phyloP scores from a whole-genome alignment of 2,329 filamentous ascomycete species.

The Penicillium brasilianum region DNA sequence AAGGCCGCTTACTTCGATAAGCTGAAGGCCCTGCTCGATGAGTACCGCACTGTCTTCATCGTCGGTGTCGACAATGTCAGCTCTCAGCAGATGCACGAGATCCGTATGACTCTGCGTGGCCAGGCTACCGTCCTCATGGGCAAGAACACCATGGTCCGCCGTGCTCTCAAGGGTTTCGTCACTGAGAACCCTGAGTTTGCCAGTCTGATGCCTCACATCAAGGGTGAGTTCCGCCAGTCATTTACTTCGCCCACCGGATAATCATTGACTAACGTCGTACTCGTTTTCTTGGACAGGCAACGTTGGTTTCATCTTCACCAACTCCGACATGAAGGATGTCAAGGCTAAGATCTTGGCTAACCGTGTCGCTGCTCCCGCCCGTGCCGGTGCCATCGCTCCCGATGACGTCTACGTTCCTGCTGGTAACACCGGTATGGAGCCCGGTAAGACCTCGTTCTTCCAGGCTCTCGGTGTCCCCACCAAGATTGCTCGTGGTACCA shows the following conservation, averaged over 20 bases:
- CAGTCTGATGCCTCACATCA: conserved; percentile 93
- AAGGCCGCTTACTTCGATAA: conserved; percentile 99
- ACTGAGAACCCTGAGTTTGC: conserved; percentile 93
- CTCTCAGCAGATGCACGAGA: conserved; percentile 99
- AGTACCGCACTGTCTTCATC: conserved; percentile 98
- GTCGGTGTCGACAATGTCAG: conserved; percentile 99
- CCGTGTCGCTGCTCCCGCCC: conserved; percentile 95
- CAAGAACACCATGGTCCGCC: conserved; percentile 99
- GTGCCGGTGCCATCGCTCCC: conserved; percentile 96
- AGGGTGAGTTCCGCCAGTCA: conserved; percentile 58
- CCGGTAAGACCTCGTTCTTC: conserved; percentile 99
- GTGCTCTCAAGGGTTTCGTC: conserved; percentile 95
- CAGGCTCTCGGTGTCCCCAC: conserved; percentile 99
- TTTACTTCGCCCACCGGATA: not conserved
- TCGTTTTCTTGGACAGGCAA: conserved; percentile 64
- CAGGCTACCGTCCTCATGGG: conserved; percentile 98
- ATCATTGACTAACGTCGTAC: conserved; percentile 13
- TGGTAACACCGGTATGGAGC: conserved; percentile 99
- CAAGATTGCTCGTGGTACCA: conserved; percentile 99
- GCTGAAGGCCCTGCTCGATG: conserved; percentile 95
- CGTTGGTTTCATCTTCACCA: conserved; percentile 99
- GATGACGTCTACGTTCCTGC: conserved; percentile 92
- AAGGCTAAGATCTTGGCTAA: conserved; percentile 95
- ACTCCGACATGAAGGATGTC: conserved; percentile 86
- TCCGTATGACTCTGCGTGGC: conserved; percentile 86